Percentiles rank a stretch among this genome's conserved stretches.
Conservation (phyloP, 441 rosid species). For the Syzygium syzygioides region DNA sequence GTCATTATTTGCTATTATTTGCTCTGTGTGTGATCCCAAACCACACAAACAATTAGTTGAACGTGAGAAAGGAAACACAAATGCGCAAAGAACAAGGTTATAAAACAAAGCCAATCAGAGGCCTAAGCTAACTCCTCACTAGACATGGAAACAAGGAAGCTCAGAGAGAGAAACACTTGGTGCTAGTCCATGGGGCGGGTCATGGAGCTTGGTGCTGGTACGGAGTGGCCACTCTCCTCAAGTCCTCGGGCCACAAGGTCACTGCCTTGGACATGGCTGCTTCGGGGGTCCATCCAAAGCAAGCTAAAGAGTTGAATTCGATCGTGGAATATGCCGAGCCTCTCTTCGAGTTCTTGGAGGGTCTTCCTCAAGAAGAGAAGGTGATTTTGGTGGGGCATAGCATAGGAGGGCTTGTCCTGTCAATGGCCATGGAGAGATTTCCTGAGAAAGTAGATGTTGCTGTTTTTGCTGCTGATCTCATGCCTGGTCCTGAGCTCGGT, state of each 20-base stretch:
- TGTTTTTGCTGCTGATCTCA: slow-evolving; percentile 16
- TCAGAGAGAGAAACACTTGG: background rate
- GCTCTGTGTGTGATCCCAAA: background rate
- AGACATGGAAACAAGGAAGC: background rate
- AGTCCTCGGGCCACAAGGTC: background rate
- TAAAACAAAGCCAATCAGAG: background rate
- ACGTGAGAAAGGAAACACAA: background rate
- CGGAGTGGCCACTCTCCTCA: background rate
- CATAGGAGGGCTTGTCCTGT: slow-evolving; percentile 16
- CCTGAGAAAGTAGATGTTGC: slow-evolving; percentile 27
- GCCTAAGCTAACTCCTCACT: background rate
- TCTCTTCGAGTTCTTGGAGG: slow-evolving; percentile 21
- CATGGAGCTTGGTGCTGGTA: background rate
- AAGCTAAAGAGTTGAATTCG: slow-evolving; percentile 14
- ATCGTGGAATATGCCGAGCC: slow-evolving; percentile 24
- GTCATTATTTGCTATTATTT: background rate
- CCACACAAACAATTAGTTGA: background rate
- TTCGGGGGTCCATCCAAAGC: background rate
- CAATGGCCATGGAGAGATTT: slow-evolving; percentile 37
- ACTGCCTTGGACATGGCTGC: background rate
- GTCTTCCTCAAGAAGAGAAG: slow-evolving; percentile 18
- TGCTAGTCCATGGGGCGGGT: background rate
- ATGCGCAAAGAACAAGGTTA: background rate
- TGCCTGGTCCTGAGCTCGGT: slow-evolving; percentile 23
- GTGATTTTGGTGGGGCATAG: slow-evolving; percentile 35